Evolutionary conservation across 352 stramenopile species (phyloP).

Genomic region (Halophytophthora polymorphica): DNA sequence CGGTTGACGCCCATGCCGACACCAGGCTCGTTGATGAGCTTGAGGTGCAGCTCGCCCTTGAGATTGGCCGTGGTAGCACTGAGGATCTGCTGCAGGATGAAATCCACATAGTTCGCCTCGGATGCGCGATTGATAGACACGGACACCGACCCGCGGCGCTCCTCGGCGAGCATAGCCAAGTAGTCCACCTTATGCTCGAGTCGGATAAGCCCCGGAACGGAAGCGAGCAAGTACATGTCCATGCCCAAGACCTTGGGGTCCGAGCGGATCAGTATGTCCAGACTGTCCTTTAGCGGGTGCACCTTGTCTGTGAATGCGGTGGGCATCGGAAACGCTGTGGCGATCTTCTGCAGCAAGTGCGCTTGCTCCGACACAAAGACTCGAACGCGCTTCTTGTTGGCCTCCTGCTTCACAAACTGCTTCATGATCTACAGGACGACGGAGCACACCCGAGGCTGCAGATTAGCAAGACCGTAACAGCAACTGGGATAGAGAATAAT

Average conservation of each 20-base stretch:
- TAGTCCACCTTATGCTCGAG: conserved; percentile 83
- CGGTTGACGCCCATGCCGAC: conserved; percentile 61
- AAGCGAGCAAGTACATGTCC: conserved; percentile 63
- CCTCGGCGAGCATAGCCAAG: conserved; percentile 54
- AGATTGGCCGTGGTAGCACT: conserved; percentile 42
- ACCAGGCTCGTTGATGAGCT: conserved; percentile 63
- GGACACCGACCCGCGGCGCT: conserved; percentile 43
- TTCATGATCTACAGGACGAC: conserved; percentile 53
- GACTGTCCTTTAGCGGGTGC: conserved; percentile 35
- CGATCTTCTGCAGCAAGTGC: conserved; percentile 47
- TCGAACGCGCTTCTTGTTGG: conserved; percentile 41
- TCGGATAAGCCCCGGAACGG: conserved; percentile 33
- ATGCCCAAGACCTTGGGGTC: conserved; percentile 71
- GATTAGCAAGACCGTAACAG: background rate
- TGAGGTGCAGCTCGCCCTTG: conserved; percentile 61
- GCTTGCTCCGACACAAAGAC: conserved; percentile 39
- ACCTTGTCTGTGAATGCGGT: conserved; percentile 32
- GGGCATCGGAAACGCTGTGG: conserved; percentile 37
- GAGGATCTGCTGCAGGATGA: conserved; percentile 67
- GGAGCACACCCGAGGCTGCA: background rate
- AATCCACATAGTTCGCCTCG: conserved; percentile 60
- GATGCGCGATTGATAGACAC: conserved; percentile 64
- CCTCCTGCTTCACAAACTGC: conserved; percentile 50
- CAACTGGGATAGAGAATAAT: background rate
- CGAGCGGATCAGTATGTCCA: conserved; percentile 61